Conservation (phyloP, 2,329 filamentous ascomycete species). For the Penicillium vulpinum region DNA sequence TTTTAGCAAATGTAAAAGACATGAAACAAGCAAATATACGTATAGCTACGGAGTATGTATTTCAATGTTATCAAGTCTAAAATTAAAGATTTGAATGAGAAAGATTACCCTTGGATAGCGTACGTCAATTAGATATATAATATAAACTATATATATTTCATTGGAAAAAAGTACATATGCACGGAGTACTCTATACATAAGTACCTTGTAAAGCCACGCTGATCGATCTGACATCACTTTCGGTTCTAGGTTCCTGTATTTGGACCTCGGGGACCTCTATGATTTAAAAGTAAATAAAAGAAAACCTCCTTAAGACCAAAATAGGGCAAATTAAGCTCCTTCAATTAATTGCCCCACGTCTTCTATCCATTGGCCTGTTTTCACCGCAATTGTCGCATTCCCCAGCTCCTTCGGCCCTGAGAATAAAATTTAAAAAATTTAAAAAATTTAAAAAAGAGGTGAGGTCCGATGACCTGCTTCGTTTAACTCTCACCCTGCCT, state of each 20-base stretch:
- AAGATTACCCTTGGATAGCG: neutral
- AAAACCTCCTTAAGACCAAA: neutral
- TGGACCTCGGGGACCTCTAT: too few relatives aligned
- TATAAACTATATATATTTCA: too few relatives aligned
- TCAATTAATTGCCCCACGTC: neutral
- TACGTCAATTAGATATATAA: too few relatives aligned
- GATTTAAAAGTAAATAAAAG: neutral
- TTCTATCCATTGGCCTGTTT: constrained; percentile 1
- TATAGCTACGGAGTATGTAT: too few relatives aligned
- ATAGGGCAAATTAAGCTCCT: neutral
- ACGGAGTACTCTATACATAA: neutral
- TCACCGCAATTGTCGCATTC: constrained; percentile 15
- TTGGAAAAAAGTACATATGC: too few relatives aligned
- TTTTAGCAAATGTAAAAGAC: neutral
- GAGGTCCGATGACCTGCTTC: neutral
- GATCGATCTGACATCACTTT: neutral
- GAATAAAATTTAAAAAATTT: too few relatives aligned
- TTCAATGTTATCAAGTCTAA: neutral
- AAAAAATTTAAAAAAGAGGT: neutral
- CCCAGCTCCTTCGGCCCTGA: neutral
- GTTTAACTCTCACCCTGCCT: neutral
- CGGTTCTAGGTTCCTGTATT: neutral
- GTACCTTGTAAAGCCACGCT: too few relatives aligned
- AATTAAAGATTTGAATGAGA: neutral
- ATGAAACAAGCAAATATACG: too few relatives aligned